These are phyloP conservation scores for Venturia asperata DNA, from an alignment of 2,329 filamentous ascomycete genomes.

Conservation along the genomic window DNA sequence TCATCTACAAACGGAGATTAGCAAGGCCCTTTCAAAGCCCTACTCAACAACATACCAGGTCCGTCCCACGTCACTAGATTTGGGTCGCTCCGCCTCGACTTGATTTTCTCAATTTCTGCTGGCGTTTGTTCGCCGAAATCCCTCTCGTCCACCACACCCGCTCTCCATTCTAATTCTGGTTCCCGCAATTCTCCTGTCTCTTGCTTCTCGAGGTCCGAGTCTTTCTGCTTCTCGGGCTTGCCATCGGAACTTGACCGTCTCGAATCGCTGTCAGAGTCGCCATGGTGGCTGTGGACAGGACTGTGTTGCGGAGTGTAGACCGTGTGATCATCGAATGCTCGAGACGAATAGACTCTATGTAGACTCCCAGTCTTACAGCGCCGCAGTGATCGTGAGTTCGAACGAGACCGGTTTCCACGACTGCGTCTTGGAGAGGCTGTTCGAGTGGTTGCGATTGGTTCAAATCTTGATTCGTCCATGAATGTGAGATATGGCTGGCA, in stretches of 20 bases:
- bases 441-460: slow-evolving; percentile 9
- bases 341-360: slow-evolving; percentile 14
- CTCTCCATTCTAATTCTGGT: slow-evolving; percentile 13
- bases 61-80: slow-evolving; percentile 40
- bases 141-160: slow-evolving; percentile 11
- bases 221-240: neutral
- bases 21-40: neutral
- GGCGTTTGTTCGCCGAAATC: slow-evolving; percentile 12
- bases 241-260: neutral
- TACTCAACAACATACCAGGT: slow-evolving; percentile 22
- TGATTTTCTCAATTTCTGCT: slow-evolving; percentile 7
- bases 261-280: neutral
- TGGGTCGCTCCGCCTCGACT: slow-evolving; percentile 10
- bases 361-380: slow-evolving; percentile 1
- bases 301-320: neutral
- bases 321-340: slow-evolving; percentile 17
- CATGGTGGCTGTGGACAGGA: slow-evolving; percentile 1
- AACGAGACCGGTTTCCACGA: slow-evolving; percentile 9
- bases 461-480: slow-evolving; percentile 16
- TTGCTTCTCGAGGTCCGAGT: slow-evolving; percentile 15
- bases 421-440: neutral
- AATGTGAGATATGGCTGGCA: neutral
- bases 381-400: slow-evolving; percentile 13
- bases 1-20: slow-evolving; percentile 27
- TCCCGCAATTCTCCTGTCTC: neutral